A percentile compares a stretch with the other conserved stretches of the same genome.
Conservation (phyloP, 345 rosid species). For the Kandelia obovata region DNA sequence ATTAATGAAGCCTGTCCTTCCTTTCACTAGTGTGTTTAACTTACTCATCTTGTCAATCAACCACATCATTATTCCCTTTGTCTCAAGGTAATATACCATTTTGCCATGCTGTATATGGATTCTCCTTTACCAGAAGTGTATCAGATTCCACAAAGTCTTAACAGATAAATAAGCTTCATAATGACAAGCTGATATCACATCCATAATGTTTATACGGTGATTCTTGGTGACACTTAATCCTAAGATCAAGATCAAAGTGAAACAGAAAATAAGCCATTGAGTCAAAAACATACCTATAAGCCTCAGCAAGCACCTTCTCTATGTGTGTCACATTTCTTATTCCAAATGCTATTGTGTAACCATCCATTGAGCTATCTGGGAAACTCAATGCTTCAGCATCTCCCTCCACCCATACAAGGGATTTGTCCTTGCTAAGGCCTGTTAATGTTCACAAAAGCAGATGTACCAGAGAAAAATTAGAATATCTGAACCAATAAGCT, state of each 20-base stretch:
- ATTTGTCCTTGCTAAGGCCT: conserved; percentile 48
- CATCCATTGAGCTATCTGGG: conserved; percentile 76
- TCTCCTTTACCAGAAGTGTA: background rate
- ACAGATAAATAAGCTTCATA: background rate
- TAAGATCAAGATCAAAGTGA: background rate
- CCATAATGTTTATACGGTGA: background rate
- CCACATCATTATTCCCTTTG: background rate
- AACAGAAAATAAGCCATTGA: background rate
- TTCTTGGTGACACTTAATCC: background rate
- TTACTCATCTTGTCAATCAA: too few relatives aligned
- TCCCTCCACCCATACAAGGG: conserved; percentile 86
- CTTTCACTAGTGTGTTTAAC: background rate
- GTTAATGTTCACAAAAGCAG: too few relatives aligned
- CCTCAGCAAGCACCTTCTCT: conserved; percentile 88
- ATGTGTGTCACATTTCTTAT: conserved; percentile 96
- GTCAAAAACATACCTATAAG: conserved; percentile 37
- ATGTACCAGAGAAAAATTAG: conserved; percentile 7
- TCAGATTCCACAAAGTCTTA: background rate
- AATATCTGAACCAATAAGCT: conserved; percentile 3
- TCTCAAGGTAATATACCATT: background rate
- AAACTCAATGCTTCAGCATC: conserved; percentile 88
- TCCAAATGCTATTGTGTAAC: conserved; percentile 95
- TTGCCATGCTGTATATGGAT: too few relatives aligned
- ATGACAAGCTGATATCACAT: background rate
- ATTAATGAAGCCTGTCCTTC: background rate